Evolutionary conservation across 345 rosid species (phyloP), one percentile per base, ranked within the genome.

Genomic region (Salix exigua): DNA sequence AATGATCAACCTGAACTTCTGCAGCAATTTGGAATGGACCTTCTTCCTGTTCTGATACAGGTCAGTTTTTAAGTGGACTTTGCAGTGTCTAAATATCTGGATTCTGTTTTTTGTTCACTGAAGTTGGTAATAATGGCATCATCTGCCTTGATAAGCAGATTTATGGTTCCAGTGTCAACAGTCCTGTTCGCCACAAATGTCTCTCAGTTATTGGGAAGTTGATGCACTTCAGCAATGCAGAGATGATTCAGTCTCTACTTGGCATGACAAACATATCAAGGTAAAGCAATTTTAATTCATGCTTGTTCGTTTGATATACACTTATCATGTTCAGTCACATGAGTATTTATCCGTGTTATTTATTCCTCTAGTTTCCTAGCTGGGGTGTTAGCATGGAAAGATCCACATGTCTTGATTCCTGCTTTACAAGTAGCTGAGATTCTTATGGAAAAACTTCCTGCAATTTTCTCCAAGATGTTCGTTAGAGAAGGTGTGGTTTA

Each of bases 311-410:
- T 55, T 66, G 44, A 60, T 67, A 68, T 72, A 37, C 71, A 37
- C 31, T 19, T 33, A 28, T 53, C 1, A 68, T 73, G 51, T 5
- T 62, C 16, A 12, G 51, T 68, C 11, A 42, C 66, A 50, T 64
- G 48, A 72, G 82, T 64, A 69, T 51, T 70, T 48, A 74, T 82
- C 17, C 46, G 63, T 68, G 33, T 31, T 68, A 35, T 78, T 79
- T 77, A 63, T 60, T 77, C 42, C 73, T 80, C 58, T 75, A 96
- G 99, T 82, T 94, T 94, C 87, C 82, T 96, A 82, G 98, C 99
- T 80, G 98, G 99, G 83, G 92, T 96, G 72, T 86, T 96, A 80
- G 99, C 99, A 65, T 96, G 98, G 99, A 96, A 96, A 89, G 98
- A 94, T 85, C 99, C 99, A 31, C 94, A 91, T 55, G 97, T 94